These are phyloP conservation scores for Claviceps fusiformis DNA, from an alignment of 2,329 filamentous ascomycete species.

Conservation along the genomic window DNA sequence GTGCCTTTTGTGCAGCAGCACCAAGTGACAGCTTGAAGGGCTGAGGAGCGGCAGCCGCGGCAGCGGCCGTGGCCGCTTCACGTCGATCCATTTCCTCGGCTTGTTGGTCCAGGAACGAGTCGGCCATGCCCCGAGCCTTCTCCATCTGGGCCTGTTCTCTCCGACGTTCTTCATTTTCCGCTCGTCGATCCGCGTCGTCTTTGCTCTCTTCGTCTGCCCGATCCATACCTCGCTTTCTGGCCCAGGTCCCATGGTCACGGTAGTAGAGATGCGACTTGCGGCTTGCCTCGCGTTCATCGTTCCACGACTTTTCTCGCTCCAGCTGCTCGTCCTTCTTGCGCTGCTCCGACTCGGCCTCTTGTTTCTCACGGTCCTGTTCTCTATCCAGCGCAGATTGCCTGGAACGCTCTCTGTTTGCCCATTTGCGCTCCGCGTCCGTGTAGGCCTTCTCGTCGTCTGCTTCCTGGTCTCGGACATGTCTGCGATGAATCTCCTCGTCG, in stretches of 20 bases:
- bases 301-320: constrained; percentile 54
- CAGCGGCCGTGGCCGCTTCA: constrained; percentile 19
- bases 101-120: constrained; percentile 79
- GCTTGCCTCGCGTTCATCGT: constrained; percentile 71
- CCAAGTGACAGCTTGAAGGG: constrained; percentile 89
- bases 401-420: constrained; percentile 78
- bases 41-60: constrained; percentile 40
- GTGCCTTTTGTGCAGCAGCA: constrained; percentile 64
- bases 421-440: constrained; percentile 74
- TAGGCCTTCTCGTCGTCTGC: constrained; percentile 70
- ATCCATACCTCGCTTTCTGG: constrained; percentile 63
- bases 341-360: constrained; percentile 53
- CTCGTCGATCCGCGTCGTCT: constrained; percentile 70
- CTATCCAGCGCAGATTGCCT: constrained; percentile 74
- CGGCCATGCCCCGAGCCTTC: constrained; percentile 69
- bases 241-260: constrained; percentile 71
- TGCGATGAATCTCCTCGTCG: constrained; percentile 70
- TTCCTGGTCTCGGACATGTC: constrained; percentile 56
- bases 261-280: constrained; percentile 73
- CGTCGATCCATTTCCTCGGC: constrained; percentile 58
- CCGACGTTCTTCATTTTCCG: constrained; percentile 62
- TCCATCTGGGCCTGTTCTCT: constrained; percentile 60
- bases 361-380: constrained; percentile 66
- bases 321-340: constrained; percentile 59
- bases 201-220: constrained; percentile 58